These are phyloP conservation scores for Avena sativa DNA, from an alignment of 176 grass and related monocot genomes.

Conservation along the genomic window DNA sequence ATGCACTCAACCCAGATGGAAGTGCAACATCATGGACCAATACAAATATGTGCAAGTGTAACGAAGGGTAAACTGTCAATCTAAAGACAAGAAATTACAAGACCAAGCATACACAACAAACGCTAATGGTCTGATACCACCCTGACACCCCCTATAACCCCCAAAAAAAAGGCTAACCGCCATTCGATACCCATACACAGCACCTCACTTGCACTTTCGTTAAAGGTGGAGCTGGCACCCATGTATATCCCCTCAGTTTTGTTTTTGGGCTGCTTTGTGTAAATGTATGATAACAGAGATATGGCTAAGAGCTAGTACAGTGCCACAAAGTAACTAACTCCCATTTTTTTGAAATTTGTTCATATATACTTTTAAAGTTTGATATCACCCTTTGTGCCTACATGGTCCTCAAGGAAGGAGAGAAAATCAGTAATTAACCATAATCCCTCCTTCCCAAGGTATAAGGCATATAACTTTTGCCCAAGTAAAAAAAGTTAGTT, in stretches of 20 bases:
- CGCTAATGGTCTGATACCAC: neutral
- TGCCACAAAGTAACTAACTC: neutral
- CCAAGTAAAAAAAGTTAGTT: neutral
- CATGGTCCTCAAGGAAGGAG: neutral
- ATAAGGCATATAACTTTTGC: neutral
- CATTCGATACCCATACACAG: neutral
- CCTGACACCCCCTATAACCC: neutral
- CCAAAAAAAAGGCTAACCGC: neutral
- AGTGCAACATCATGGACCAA: neutral
- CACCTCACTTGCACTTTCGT: neutral
- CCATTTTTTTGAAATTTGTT: neutral
- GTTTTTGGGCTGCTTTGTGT: too few relatives aligned
- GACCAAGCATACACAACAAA: neutral
- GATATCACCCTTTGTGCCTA: neutral
- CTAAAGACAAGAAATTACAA: constrained; percentile 1
- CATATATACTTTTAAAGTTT: neutral
- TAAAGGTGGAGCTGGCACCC: neutral
- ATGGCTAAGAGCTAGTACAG: neutral
- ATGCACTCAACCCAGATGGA: neutral
- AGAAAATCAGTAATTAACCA: neutral
- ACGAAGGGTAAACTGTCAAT: neutral
- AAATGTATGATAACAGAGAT: neutral
- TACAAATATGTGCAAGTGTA: neutral
- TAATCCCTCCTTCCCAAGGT: neutral
- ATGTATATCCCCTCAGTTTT: neutral